phyloP scores from a whole-genome alignment of 2,329 filamentous ascomycete species.

The Cladosporium sp. region DNA sequence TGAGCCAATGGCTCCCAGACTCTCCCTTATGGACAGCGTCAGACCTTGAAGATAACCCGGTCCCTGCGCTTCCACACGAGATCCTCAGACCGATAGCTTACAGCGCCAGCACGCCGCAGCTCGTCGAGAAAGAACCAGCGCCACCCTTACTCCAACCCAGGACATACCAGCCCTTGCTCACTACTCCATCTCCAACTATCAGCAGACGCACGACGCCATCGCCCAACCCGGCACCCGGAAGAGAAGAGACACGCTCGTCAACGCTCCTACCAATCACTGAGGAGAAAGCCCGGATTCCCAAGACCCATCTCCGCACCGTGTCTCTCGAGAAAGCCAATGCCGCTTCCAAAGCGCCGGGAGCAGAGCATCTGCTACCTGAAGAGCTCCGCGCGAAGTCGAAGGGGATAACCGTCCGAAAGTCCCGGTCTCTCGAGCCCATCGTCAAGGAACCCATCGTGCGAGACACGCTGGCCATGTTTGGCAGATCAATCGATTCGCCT shows the following conservation, averaged over 20 bases:
- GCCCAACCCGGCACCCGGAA: neutral
- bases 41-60: slow-evolving; percentile 20
- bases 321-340: slow-evolving; percentile 25
- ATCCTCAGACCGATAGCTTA: slow-evolving; percentile 24
- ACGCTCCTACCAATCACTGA: slow-evolving; percentile 14
- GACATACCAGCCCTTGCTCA: slow-evolving; percentile 23
- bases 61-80: slow-evolving; percentile 9
- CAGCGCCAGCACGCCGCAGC: slow-evolving; percentile 25
- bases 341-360: slow-evolving; percentile 21
- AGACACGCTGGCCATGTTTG: slow-evolving; percentile 11
- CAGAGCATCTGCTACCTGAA: slow-evolving; percentile 26
- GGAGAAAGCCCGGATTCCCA: slow-evolving; percentile 9
- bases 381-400: slow-evolving; percentile 23
- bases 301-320: slow-evolving; percentile 18
- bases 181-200: slow-evolving; percentile 20
- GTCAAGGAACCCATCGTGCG: neutral
- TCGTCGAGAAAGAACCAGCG: slow-evolving; percentile 11
- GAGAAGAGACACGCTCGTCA: slow-evolving; percentile 8
- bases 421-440: slow-evolving; percentile 17
- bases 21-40: slow-evolving; percentile 9
- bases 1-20: slow-evolving; percentile 21
- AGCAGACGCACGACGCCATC: slow-evolving; percentile 16
- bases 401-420: slow-evolving; percentile 13
- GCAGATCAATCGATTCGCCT: neutral
- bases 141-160: slow-evolving; percentile 19